phyloP scores from a whole-genome alignment of 208 protist genomes.

The Acanthamoeba rhysodes region DNA sequence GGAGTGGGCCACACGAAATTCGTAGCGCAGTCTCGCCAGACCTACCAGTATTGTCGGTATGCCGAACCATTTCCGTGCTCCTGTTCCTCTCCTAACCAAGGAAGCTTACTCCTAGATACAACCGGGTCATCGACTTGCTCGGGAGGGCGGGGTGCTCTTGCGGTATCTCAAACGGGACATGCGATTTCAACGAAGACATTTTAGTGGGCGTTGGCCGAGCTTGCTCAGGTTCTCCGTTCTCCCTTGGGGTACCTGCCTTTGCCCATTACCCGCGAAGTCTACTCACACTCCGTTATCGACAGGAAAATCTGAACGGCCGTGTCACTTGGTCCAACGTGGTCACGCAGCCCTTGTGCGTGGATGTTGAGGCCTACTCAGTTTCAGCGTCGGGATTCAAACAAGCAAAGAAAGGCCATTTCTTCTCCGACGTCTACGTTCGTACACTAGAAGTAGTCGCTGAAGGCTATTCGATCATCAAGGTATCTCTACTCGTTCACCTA shows the following conservation, averaged over 20 bases:
- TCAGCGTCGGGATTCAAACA: background rate
- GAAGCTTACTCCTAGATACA: background rate
- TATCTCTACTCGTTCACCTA: no score
- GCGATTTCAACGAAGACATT: background rate
- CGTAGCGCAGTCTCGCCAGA: background rate
- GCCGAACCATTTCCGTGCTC: no score
- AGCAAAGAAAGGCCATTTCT: background rate
- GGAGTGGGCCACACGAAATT: background rate
- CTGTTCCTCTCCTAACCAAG: background rate
- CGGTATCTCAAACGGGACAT: background rate
- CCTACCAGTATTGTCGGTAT: conserved; percentile 13
- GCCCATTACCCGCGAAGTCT: no score
- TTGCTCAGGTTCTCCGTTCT: background rate
- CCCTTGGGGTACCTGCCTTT: no score
- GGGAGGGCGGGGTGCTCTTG: background rate
- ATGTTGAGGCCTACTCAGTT: background rate
- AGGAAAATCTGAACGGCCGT: no score
- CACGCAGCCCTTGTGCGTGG: no score
- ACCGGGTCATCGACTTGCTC: background rate
- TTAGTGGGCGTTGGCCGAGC: background rate
- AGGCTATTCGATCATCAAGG: background rate
- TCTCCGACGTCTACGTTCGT: background rate
- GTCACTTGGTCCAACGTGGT: no score
- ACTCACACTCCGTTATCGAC: no score
- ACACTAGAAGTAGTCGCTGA: background rate